Evolutionary conservation across 306 rosid genomes (phyloP), one percentile per base, ranked within the genome.

Genomic region (Inga laurina): DNA sequence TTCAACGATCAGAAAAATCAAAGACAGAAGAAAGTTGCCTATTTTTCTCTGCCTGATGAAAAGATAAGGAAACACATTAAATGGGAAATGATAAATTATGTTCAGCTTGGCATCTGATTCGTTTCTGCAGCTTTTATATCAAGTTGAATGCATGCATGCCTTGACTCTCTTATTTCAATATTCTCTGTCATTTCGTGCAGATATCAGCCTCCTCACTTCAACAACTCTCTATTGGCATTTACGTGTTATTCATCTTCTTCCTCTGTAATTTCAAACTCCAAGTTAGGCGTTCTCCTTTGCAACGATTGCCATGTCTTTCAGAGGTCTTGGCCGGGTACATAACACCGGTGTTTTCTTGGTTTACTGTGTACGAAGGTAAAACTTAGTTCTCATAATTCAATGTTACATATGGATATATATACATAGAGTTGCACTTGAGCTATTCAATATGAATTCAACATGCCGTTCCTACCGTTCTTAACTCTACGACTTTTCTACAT

Each of bases 251-350:
- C 39, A 37, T 7, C 19, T 39, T 14, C 72, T 24, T 66, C 37
- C 51, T 64, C 16, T 65, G 30, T 18, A 32, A 57, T 39, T 15
- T 75, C 57, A 5, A 81, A 32, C 54, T 84, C 84, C 74, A 43
- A 80, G 48, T 19, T 52, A 52, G 2, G 19, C 81, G 4, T 27
- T 27, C 41, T 73, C 52, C 61, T 9, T 32, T 74, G 65, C 79
- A 34, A 72, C 71, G 15, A 18, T n/a, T 21, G 84, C 87, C 81
- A 93, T 93, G 94, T 91, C 94, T 89, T 91, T 87, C 91, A 87
- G 93, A 84, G 90, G 96, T 14, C 75, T 88, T 22, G 74, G 77
- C 81, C 89, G 93, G 92, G 97, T 91, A 88, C 41, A 45, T 10
- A 67, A 34, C 16, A 2, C 24, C 2, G 19, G 21, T 24, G 70